Percentiles rank a stretch among this genome's conserved stretches.
phyloP scores from a whole-genome alignment of 495 filamentous ascomycete species.

The Articulospora tetracladia region DNA sequence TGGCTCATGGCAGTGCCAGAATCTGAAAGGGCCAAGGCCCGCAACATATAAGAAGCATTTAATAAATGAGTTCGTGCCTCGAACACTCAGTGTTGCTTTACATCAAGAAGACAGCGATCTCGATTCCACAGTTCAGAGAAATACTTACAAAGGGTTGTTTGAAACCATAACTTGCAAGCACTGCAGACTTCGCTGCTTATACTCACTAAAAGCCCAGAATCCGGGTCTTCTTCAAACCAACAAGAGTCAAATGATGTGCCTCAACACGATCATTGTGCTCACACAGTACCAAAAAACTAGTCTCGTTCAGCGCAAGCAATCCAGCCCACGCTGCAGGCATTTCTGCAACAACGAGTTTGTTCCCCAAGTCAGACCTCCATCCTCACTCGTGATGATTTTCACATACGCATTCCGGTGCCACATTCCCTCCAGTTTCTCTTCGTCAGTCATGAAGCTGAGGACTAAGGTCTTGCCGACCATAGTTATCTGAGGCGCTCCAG shows the following conservation, averaged over 20 bases:
- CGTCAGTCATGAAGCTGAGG: conserved; percentile 60
- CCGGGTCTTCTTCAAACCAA: neutral
- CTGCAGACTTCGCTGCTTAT: neutral
- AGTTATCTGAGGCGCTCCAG: conserved; percentile 55
- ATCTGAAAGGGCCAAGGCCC: too few species aligned
- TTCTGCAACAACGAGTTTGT: neutral
- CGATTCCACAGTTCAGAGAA: neutral
- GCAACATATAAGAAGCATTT: too few species aligned
- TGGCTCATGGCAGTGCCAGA: too few species aligned
- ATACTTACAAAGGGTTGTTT: neutral
- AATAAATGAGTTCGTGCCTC: too few species aligned
- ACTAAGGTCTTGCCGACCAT: conserved; percentile 54
- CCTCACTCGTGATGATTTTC: conserved; percentile 1
- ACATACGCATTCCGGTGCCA: neutral
- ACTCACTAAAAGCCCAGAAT: neutral
- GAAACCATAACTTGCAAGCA: neutral
- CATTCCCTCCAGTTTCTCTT: conserved; percentile 33
- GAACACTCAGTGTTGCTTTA: too few species aligned
- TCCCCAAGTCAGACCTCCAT: conserved; percentile 1
- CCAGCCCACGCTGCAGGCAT: conserved; percentile 4
- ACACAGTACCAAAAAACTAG: conserved; percentile 5
- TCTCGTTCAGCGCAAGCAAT: conserved; percentile 2
- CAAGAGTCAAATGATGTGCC: neutral
- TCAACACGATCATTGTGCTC: conserved; percentile 3
- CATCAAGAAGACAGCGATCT: too few species aligned